Evolutionary conservation across 129 eudicot genomes (phyloP).

Genomic region (Escallonia rubra): DNA sequence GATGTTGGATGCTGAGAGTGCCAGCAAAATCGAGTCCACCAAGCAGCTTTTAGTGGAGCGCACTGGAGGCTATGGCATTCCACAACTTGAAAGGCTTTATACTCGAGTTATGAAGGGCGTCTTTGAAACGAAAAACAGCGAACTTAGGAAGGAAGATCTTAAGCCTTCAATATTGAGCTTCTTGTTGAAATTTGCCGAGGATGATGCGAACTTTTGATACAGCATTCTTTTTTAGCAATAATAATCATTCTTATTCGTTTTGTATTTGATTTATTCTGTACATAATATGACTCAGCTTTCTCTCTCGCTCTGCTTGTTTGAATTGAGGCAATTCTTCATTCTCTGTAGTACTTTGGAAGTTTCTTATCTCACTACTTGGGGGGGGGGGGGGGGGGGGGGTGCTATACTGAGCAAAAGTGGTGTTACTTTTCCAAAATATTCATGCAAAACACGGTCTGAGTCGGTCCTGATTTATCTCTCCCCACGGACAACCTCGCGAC

Average conservation of each 20-base stretch:
- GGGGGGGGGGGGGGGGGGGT: too few relatives aligned
- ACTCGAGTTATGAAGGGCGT: slow-evolving; percentile 75
- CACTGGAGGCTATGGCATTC: slow-evolving; percentile 56
- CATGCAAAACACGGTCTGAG: too few relatives aligned
- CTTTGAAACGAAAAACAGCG: slow-evolving; percentile 49
- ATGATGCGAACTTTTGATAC: slow-evolving; percentile 55
- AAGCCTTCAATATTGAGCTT: slow-evolving; percentile 57
- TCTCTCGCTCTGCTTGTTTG: too few relatives aligned
- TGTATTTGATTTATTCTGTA: too few relatives aligned
- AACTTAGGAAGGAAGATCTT: slow-evolving; percentile 20
- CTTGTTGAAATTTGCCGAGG: slow-evolving; percentile 52
- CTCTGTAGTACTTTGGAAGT: too few relatives aligned
- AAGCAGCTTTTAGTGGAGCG: slow-evolving; percentile 55
- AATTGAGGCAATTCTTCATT: too few relatives aligned
- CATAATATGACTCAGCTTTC: too few relatives aligned
- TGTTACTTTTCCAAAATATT: too few relatives aligned
- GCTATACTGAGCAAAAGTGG: too few relatives aligned
- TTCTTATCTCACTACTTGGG: too few relatives aligned
- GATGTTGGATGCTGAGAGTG: slow-evolving; percentile 51
- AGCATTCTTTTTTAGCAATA: neutral
- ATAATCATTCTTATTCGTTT: neutral
- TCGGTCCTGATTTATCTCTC: too few relatives aligned
- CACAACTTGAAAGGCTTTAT: slow-evolving; percentile 82
- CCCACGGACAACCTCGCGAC: too few relatives aligned
- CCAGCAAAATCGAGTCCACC: slow-evolving; percentile 42